A percentile compares a stretch with the other conserved stretches of the same genome.
Evolutionary conservation across 192 early-diverging fungal species (phyloP).

Genomic region (Coemansia sp.): DNA sequence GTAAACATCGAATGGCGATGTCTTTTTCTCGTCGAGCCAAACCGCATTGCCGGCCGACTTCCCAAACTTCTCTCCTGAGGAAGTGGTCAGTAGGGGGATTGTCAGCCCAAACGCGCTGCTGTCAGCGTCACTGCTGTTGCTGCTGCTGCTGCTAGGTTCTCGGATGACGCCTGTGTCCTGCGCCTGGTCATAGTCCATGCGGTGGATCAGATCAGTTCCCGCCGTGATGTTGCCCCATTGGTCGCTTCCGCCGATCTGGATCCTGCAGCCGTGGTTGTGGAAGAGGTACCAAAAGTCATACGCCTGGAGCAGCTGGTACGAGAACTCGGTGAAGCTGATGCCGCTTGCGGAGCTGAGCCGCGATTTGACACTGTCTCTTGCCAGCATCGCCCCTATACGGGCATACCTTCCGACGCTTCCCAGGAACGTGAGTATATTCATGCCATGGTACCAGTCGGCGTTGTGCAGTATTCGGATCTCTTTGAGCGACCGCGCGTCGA

Average conservation of each 20-base stretch:
- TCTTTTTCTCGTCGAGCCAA: constrained; percentile 81
- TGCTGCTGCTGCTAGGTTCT: not conserved
- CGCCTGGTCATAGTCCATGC: constrained; percentile 42
- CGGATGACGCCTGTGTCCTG: constrained; percentile 6
- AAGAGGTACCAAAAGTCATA: constrained; percentile 91
- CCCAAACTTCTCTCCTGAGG: constrained; percentile 94
- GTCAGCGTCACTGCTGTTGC: constrained; percentile 23
- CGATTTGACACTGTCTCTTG: constrained; percentile 82
- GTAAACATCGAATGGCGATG: constrained; percentile 87
- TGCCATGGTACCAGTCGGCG: constrained; percentile 70
- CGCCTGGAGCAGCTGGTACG: constrained; percentile 93
- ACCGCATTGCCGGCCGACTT: constrained; percentile 96
- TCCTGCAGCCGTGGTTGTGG: constrained; percentile 45
- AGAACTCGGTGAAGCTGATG: constrained; percentile 94
- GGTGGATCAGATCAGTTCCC: constrained; percentile 87
- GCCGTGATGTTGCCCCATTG: constrained; percentile 98
- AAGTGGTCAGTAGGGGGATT: constrained; percentile 80
- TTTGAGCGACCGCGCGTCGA: constrained; percentile 43
- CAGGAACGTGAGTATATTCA: constrained; percentile 77
- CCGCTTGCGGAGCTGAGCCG: constrained; percentile 77
- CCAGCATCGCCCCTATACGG: constrained; percentile 81
- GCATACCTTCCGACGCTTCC: constrained; percentile 75
- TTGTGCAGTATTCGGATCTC: constrained; percentile 73
- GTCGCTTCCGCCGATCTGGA: constrained; percentile 88
- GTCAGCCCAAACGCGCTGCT: constrained; percentile 76